These are phyloP conservation scores for Ettlia oleoabundans DNA, from an alignment of 139 green algal genomes.

Conservation along the genomic window DNA sequence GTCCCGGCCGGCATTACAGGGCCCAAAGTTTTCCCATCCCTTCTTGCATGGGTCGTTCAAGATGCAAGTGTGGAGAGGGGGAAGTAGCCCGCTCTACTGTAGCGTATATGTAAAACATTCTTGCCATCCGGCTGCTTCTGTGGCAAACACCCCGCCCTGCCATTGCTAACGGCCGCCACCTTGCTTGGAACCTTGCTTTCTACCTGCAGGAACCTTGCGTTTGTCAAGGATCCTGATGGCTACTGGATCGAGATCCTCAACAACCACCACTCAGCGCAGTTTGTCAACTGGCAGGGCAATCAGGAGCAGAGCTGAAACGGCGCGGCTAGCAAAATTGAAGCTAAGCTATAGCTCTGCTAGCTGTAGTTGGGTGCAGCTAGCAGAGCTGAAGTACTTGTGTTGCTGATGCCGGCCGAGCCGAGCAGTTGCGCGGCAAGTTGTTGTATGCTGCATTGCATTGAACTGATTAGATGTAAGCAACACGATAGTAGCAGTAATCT, in stretches of 20 bases:
- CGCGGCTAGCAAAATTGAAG: neutral
- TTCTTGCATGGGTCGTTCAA: neutral
- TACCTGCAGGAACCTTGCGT: constrained; percentile 61
- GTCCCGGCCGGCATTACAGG: too few relatives aligned
- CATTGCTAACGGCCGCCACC: neutral
- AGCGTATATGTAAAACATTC: too few relatives aligned
- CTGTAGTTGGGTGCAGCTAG: neutral
- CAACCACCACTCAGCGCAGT: neutral
- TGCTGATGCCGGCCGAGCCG: too few relatives aligned
- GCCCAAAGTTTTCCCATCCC: too few relatives aligned
- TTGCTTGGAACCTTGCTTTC: neutral
- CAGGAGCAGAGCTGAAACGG: constrained; percentile 1
- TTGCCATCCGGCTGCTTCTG: too few relatives aligned
- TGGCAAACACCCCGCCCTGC: too few relatives aligned
- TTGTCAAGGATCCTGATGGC: constrained; percentile 77
- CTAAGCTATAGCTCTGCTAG: neutral
- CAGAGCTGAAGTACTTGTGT: neutral
- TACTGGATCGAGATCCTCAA: constrained; percentile 82
- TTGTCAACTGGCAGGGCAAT: constrained; percentile 39
- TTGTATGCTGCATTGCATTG: too few relatives aligned
- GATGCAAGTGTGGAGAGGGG: too few relatives aligned
- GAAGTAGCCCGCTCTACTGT: too few relatives aligned
- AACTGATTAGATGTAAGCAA: too few relatives aligned
- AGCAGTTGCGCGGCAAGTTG: too few relatives aligned
- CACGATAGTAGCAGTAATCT: neutral